A percentile compares a stretch with the other conserved stretches of the same genome.
Evolutionary conservation across 495 filamentous ascomycete genomes (phyloP).

Genomic region (Penicillium crystallinum): DNA sequence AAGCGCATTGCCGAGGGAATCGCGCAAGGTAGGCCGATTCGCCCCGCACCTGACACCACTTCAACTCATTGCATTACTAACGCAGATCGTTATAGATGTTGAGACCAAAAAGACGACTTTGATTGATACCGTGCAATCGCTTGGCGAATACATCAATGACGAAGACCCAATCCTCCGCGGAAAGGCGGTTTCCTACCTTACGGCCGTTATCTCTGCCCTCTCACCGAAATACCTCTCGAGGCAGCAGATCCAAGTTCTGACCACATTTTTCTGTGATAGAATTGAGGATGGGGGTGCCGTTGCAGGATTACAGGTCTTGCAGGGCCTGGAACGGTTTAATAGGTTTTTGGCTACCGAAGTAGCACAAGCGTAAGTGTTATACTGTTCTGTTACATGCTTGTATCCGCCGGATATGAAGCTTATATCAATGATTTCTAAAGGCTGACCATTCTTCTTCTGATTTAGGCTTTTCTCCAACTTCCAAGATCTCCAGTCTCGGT

Average conservation of each 20-base stretch:
- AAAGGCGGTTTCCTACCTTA: constrained; percentile 64
- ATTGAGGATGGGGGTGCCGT: constrained; percentile 56
- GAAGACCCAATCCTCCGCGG: constrained; percentile 59
- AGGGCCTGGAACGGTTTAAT: constrained; percentile 45
- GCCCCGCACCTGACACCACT: constrained; percentile 17
- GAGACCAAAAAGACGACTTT: constrained; percentile 58
- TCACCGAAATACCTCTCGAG: constrained; percentile 56
- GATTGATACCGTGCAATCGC: constrained; percentile 60
- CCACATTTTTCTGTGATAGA: constrained; percentile 56
- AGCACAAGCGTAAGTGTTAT: constrained; percentile 43
- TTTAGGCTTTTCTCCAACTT: constrained; percentile 47
- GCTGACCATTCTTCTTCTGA: constrained; percentile 10
- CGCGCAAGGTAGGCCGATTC: constrained; percentile 46
- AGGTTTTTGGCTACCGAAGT: constrained; percentile 44
- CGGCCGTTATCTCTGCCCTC: constrained; percentile 55
- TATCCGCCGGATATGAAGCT: background rate
- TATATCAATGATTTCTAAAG: background rate
- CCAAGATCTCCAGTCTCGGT: constrained; percentile 57
- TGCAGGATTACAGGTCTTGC: constrained; percentile 43
- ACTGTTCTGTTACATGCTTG: background rate
- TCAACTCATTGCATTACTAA: constrained; percentile 15
- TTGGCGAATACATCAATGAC: constrained; percentile 67
- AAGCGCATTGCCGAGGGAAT: constrained; percentile 51
- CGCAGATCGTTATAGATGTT: constrained; percentile 42
- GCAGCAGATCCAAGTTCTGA: constrained; percentile 60